Evolutionary conservation across 192 early-diverging fungal species (phyloP), one percentile per base, ranked within the genome.

Genomic region (Rhizoclosmatium sp.): DNA sequence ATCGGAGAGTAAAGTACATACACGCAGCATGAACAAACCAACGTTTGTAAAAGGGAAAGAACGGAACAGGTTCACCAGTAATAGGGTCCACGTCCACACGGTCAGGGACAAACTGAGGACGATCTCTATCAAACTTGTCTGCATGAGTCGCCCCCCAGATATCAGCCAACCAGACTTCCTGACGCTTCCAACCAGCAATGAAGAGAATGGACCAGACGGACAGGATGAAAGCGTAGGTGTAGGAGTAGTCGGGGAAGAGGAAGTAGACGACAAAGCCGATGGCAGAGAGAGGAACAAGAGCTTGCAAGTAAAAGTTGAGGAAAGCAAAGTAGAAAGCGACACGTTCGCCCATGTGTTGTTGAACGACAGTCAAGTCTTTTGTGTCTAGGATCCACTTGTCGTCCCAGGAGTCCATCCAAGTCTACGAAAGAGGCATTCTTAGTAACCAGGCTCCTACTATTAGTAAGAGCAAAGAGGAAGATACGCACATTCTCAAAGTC

Each of bases 281-380:
- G 3, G 85, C 86, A 1, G 95, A 81, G 10, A 94, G 95, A 2
- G 85, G 73, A 40, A 90, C 82, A 40, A 98, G 85, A 87, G 91
- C 94, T 9, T 93, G 64, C 49, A 94, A 87, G 85, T 97, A 98
- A 79, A 90, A 94, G 83, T 97, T 95, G 2, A 97, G 81, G 82
- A 97, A 98, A 12, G 95, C 95, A 89, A 98, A 98, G 84, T 98
- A 97, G 84, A 89, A 92, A n/a, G 94, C 95, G 47, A 95, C 87
- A 59, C 95, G 93, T 80, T 97, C 95, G 74, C 96, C 96, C 88
- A 94, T 93, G 67, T 95, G 90, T 71, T 92, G 89, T 66, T 93
- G 88, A 71, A 98, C 91, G 46, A 81, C 81, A n/a, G 84, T 73
- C n/a, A 98, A 71, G 79, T 96, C 96, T 2, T 87, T 71, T 3